phyloP scores from a whole-genome alignment of 805 yeast species.

The Saccharomycopsis guyanensis region DNA sequence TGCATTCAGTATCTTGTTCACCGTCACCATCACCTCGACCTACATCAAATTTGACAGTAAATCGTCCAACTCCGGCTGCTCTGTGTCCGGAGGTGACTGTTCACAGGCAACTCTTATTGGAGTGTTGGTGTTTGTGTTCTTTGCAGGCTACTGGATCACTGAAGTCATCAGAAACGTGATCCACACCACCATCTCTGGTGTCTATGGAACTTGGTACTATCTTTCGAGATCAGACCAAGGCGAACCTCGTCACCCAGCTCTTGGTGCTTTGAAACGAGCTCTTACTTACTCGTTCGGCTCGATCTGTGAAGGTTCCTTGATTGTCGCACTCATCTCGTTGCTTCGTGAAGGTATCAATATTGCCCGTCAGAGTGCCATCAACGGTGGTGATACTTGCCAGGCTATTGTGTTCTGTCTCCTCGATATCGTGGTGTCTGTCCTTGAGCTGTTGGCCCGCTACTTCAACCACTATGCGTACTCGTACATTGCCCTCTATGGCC shows the following conservation, averaged over 20 bases:
- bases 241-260: conserved; percentile 70
- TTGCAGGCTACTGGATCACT: conserved; percentile 76
- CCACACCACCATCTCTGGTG: conserved; percentile 75
- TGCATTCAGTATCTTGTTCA: conserved; percentile 57
- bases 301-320: conserved; percentile 74
- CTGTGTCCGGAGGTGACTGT: conserved; percentile 43
- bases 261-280: conserved; percentile 74
- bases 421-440: conserved; percentile 51
- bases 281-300: conserved; percentile 85
- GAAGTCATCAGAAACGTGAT: conserved; percentile 77
- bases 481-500: conserved; percentile 81
- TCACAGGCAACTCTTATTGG: conserved; percentile 59
- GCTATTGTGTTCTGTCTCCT: conserved; percentile 46
- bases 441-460: conserved; percentile 77
- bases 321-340: conserved; percentile 66
- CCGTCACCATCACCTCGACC: conserved; percentile 62
- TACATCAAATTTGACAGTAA: conserved; percentile 71
- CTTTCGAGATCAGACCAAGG: conserved; percentile 68
- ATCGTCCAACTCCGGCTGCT: conserved; percentile 44
- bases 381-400: conserved; percentile 44
- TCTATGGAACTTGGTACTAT: conserved; percentile 90
- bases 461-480: conserved; percentile 89
- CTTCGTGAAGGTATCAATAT: conserved; percentile 47
- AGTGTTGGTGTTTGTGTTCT: conserved; percentile 61
- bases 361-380: conserved; percentile 44